Base-by-base conservation (phyloP, 768 basidiomycete genomes). In the Pulveroboletus sp. region DNA sequence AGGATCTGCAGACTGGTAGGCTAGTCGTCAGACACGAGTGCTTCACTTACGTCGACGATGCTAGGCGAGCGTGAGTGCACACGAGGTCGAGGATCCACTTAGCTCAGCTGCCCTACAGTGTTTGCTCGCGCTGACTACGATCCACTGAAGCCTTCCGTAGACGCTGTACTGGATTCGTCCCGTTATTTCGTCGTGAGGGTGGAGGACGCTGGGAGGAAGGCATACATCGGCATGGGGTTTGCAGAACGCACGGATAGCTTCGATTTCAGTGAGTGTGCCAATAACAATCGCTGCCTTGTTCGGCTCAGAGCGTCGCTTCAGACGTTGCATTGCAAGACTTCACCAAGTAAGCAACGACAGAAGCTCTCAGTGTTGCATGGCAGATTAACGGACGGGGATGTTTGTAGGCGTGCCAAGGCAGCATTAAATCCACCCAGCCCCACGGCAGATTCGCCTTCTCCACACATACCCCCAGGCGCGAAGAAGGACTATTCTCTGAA, bases 401-500 rank as follows among this genome's bases (percentile, higher is more conserved):
- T 35, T 17, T 40, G 10, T 53, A 89, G 85, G 58, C 82, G 85
- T 51, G 79, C 68, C 57, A 81, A 79, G 62, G 84, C 87, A 40
- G 75, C 76, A 15, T 72, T 84, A 27, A 80, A 85, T 54, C 81
- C 79, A 15, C 65, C 71, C 5, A 66, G 73, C 43, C 64, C 79
- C 6, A 63, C 70, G 8, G 59, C 73, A 8, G 71, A 73, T 7
- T 55, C 73, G 6, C 64, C 78, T 2, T 85, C 87, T n/a, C 82
- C 88, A 8, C 79, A 85, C 56, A 57, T 87, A 49, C 85, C 91
- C 11, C 53, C 76, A 8, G 90, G 86, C 9, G 89, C 91, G 2
- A 93, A 92, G 75, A 90, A 91, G 68, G 93, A 97, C 58, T 96
- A 93, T 69, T 88, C 87, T 35, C 71, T 97, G 58, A 96, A 95